Percentiles rank a stretch among this genome's conserved stretches.
phyloP scores from a whole-genome alignment of 345 rosid species.

The Eucalyptus viminalis region DNA sequence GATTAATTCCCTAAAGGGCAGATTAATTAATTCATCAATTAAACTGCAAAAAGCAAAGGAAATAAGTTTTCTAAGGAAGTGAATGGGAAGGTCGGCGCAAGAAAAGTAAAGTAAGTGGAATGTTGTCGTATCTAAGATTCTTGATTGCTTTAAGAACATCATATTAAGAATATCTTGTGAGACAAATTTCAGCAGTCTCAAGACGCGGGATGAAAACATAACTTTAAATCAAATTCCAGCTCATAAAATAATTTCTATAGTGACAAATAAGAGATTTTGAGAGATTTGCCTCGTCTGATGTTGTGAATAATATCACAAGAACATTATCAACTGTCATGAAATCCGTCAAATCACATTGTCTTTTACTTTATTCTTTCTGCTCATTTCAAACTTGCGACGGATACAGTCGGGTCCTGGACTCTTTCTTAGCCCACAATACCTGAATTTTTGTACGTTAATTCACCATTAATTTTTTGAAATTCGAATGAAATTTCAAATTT shows the following conservation, averaged over 20 bases:
- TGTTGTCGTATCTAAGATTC: neutral
- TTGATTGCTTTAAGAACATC: neutral
- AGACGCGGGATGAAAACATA: accelerated
- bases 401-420: neutral
- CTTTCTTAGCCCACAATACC: neutral
- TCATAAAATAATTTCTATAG: accelerated
- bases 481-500: neutral
- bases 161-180: neutral
- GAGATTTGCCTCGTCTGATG: accelerated
- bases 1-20: neutral
- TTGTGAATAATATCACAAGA: neutral
- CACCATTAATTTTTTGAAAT: neutral
- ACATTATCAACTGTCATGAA: too few species aligned
- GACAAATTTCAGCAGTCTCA: accelerated
- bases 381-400: neutral
- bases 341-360: neutral
- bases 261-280: neutral
- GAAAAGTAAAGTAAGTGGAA: neutral
- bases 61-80: neutral
- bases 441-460: neutral
- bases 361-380: neutral
- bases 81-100: neutral
- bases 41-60: neutral
- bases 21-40: neutral
- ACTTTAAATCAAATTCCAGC: too few species aligned